phyloP scores from a whole-genome alignment of 23 red algal species.

The Gracilaria gracilis region DNA sequence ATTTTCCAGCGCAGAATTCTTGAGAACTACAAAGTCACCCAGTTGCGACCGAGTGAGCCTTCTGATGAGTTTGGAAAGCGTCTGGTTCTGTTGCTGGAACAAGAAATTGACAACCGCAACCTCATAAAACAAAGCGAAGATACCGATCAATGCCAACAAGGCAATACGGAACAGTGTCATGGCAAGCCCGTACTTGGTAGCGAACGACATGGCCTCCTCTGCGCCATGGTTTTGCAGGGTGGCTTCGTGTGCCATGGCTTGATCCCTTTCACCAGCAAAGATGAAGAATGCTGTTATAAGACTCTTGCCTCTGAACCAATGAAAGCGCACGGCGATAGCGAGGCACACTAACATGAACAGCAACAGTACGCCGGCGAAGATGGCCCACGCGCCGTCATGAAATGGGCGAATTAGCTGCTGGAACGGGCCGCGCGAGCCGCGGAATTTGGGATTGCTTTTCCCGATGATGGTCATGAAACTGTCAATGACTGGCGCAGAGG shows the following conservation, averaged over 20 bases:
- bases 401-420: conserved; percentile 38
- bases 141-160: conserved; percentile 21
- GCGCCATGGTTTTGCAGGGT: neutral
- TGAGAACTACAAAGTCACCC: conserved; percentile 19
- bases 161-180: conserved; percentile 49
- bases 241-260: conserved; percentile 44
- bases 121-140: conserved; percentile 62
- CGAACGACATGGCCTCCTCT: conserved; percentile 15
- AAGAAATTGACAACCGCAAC: conserved; percentile 67
- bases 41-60: neutral
- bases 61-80: conserved; percentile 32
- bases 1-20: conserved; percentile 49
- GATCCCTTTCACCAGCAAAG: conserved; percentile 49
- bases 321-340: conserved; percentile 55
- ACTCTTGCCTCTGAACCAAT: conserved; percentile 24
- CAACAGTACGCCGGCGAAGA: conserved; percentile 40
- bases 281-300: conserved; percentile 60
- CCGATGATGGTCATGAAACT: conserved; percentile 46
- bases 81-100: conserved; percentile 47
- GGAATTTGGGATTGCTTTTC: neutral
- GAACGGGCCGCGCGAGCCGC: conserved; percentile 23
- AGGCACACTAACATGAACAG: conserved; percentile 39
- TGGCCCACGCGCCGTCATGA: conserved; percentile 36
- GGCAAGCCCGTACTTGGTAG: conserved; percentile 44
- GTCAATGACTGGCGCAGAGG: conserved; percentile 25